Conservation (phyloP, 164 flowering plant species). For the Sedum album region DNA sequence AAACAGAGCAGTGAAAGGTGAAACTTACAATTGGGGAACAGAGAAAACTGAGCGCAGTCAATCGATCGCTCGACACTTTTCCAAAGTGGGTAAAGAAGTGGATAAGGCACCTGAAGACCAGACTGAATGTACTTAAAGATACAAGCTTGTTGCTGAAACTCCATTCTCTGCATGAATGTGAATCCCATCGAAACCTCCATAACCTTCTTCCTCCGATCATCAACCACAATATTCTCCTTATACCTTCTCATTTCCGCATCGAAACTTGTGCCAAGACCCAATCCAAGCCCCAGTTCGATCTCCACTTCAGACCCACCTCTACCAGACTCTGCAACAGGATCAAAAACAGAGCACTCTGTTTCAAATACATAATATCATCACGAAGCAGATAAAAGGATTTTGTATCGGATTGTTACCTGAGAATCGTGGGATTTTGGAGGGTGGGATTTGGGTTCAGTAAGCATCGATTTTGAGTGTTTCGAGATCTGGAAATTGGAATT, state of each 20-base stretch:
- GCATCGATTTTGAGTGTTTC: background rate
- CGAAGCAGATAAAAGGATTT: background rate
- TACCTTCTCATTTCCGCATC: background rate
- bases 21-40: conserved; percentile 25
- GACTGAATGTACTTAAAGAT: conserved; percentile 41
- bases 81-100: conserved; percentile 48
- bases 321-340: background rate
- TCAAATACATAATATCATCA: background rate
- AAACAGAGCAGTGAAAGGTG: conserved; percentile 20
- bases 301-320: background rate
- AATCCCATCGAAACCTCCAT: conserved; percentile 18
- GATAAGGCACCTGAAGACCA: conserved; percentile 38
- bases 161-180: conserved; percentile 45
- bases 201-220: background rate
- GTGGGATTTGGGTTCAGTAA: conserved; percentile 4
- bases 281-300: background rate
- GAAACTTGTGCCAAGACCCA: background rate
- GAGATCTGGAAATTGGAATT: background rate
- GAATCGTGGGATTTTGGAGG: background rate
- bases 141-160: conserved; percentile 42
- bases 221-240: background rate
- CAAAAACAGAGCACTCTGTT: background rate
- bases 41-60: conserved; percentile 11
- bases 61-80: conserved; percentile 31
- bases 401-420: background rate